These are phyloP conservation scores for Polyplosphaeria fusca DNA, from an alignment of 495 filamentous ascomycete species.

Conservation along the genomic window DNA sequence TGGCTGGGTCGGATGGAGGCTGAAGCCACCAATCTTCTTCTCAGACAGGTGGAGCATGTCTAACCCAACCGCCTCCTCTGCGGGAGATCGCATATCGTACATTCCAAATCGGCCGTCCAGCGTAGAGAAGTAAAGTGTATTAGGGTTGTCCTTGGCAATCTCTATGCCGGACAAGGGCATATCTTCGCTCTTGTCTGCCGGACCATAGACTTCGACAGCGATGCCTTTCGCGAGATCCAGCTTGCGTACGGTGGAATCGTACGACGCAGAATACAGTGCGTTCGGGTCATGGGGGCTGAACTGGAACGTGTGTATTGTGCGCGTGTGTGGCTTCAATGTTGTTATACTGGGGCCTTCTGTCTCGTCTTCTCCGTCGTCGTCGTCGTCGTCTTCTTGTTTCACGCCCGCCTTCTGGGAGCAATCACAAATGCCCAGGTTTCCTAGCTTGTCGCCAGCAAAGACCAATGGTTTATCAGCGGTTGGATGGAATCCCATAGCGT, in stretches of 20 bases:
- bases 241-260: conserved; percentile 88
- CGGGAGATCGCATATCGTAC: conserved; percentile 66
- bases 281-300: conserved; percentile 68
- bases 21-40: conserved; percentile 95
- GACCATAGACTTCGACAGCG: conserved; percentile 75
- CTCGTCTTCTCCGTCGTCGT: conserved; percentile 60
- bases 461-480: conserved; percentile 78
- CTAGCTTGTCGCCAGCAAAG: conserved; percentile 95
- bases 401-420: conserved; percentile 66
- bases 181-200: conserved; percentile 63
- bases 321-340: conserved; percentile 81
- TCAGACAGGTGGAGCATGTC: conserved; percentile 76
- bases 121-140: conserved; percentile 82
- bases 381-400: conserved; percentile 50
- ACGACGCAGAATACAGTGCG: conserved; percentile 78
- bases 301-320: conserved; percentile 81
- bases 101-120: conserved; percentile 75
- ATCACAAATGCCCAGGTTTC: conserved; percentile 90
- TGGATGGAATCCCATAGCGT: conserved; percentile 85
- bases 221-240: conserved; percentile 77
- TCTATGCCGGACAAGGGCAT: conserved; percentile 79
- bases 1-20: conserved; percentile 68
- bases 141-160: conserved; percentile 64
- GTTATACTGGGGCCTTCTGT: conserved; percentile 75
- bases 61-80: conserved; percentile 44